Base-by-base conservation (phyloP, 257 asterid genomes). In the Verbascum thapsus region DNA sequence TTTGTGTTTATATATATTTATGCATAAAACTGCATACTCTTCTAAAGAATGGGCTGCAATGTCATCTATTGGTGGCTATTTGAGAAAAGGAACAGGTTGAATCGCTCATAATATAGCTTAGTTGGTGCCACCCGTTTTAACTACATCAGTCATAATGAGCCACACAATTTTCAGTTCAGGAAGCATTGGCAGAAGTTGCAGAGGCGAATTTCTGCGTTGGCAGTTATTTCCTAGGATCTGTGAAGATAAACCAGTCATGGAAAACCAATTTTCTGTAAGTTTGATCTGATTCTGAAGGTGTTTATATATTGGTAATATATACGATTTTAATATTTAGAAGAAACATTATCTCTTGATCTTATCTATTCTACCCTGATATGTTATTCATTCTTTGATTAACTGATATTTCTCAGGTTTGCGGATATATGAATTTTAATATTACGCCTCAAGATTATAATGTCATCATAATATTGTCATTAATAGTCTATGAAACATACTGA, bases 181-280 rank as follows among this genome's bases (percentile, higher is more conserved):
- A 76, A 94, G 99, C 87, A 90, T 94, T 32, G 99, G 99, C 37
- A 83, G 99, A 90, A 85, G 95, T 75, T 80, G 71, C 82, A 90
- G 79, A 77, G 99, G 99, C 15, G 99, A 90, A 70, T 94, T 94
- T 74, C 66, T 83, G 81, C 91, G 96, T 17, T 85, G 91, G 95
- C 97, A 90, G 71, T 60, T 94, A 71, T 94, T 94, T 79, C 99
- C 97, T 50, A 83, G 95, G 74, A 66, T 72, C 67, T 90, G 96
- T 71, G 99, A 94, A 76, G 96, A 94, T 51, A 81, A 78, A 75
- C 95, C 99, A 59, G 82, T 94, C 72, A 49, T 85, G 61, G 90
- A 94, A 58, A 76, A 94, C 82, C 99, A 94, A 57, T 94, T 94
- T 79, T 94, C 99, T 58, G 99, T 94, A 85, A 83, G 96, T 82